Base-by-base conservation (phyloP, 495 filamentous ascomycete species). In the Podospora australis region DNA sequence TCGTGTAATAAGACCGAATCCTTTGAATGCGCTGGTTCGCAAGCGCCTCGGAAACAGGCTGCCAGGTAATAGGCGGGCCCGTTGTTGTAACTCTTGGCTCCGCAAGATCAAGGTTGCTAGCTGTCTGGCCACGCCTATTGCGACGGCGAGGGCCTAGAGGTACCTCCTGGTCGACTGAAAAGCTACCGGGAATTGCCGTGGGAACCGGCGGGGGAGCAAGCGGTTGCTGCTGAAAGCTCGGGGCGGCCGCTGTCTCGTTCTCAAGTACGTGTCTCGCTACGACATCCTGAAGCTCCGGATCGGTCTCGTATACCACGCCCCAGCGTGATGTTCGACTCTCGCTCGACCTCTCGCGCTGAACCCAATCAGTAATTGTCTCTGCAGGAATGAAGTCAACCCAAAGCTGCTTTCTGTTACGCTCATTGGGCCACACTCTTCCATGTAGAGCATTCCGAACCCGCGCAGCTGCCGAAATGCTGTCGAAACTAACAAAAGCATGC, bases 301-400 rank as follows among this genome's bases (percentile, higher is more conserved):
- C 23, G 9, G 14, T 23, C 30, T 79, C 77, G 44, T 73, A 75
- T 5, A 49, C 39, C 2, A 69, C 60, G 78, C 84, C 91, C 52
- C 67, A 78, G 50, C 80, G 71, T n/a, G n/a, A n/a, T 41, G 69
- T 71, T 4, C 4, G 79, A 65, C 25, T 72, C 59, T 2, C 75
- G 61, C 28, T 68, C 59, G 8, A 68, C 62, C 9, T 75, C 71
- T 96, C 88, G 7, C 63, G 73, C 8, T 76, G 70, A 43, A 94
- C 79, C 90, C 90, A 98, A 35, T 83, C 77, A 19, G 68, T 57
- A 10, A 94, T 69, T 48, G 78, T 77, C 20, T 88, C 79, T 46
- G 86, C 79, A 0, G 92, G 92, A 5, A 96, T 77, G 60, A 95
- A 98, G 55, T 98, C 92, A 3, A 84, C 87, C 78, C 85, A 95